Percentiles rank a stretch among this genome's conserved stretches.
Evolutionary conservation across 2,329 filamentous ascomycete species (phyloP).

Genomic region (Colletotrichum spinosum): DNA sequence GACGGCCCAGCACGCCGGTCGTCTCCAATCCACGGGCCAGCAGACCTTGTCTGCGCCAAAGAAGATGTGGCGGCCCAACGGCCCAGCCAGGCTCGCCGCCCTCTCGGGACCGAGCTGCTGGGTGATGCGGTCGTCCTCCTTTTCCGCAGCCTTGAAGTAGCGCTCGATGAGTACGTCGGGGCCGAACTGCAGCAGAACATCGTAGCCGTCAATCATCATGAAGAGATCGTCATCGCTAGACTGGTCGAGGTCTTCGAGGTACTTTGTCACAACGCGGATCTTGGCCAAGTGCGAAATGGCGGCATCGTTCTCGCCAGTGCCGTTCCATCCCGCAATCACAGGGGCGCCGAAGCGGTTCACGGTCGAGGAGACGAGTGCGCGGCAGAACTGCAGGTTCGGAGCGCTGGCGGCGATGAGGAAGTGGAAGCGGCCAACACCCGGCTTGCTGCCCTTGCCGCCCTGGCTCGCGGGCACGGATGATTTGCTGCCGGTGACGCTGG

Average conservation of each 20-base stretch:
- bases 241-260: conserved; percentile 45
- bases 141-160: conserved; percentile 67
- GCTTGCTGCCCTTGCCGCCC: conserved; percentile 13
- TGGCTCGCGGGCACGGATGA: conserved; percentile 21
- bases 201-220: conserved; percentile 72
- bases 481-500: conserved; percentile 28
- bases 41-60: conserved; percentile 60
- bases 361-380: conserved; percentile 51
- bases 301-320: conserved; percentile 48
- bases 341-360: conserved; percentile 53
- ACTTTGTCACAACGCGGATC: conserved; percentile 50
- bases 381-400: conserved; percentile 52
- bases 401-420: conserved; percentile 52
- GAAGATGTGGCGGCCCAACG: conserved; percentile 53
- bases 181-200: conserved; percentile 74
- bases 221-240: conserved; percentile 67
- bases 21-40: conserved; percentile 50
- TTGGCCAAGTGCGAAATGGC: conserved; percentile 53
- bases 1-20: conserved; percentile 54
- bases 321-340: conserved; percentile 53
- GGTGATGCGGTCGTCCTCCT: conserved; percentile 63
- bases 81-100: conserved; percentile 44
- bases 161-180: conserved; percentile 71
- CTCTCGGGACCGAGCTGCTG: conserved; percentile 58
- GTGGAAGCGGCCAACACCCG: conserved; percentile 44